Evolutionary conservation across 2,329 filamentous ascomycete genomes (phyloP), one percentile per base, ranked within the genome.

Genomic region (Knufia petricola): DNA sequence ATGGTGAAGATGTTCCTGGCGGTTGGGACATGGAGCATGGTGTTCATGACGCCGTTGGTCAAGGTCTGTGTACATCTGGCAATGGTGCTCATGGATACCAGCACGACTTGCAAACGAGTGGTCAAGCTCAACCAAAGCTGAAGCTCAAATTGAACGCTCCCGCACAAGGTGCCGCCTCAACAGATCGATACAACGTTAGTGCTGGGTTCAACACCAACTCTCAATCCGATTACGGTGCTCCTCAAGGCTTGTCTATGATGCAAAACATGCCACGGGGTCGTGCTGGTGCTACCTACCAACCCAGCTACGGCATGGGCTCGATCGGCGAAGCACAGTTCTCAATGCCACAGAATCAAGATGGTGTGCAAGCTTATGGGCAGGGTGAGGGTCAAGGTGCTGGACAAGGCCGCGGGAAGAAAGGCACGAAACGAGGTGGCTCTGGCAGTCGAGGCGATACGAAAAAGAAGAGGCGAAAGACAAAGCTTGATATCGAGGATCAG

Each of bases 1-100:
- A 43, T 30, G 53, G 46, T 13, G 46, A 49, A 17, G 43, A 47
- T 8, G 32, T 40, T 32, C 41, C 38, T 10, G 28, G 26, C 7
- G 34, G 31, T 28, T 48, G 34, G 34, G 23, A 48, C 19, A 17
- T 19, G 24, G 40, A 30, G 32, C 6, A n/a, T 6, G 15, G 32
- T 17, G 15, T 9, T 39, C 21, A 30, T 41, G 30, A 39, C 17
- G 23, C 24, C 26, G 20, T 26, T 17, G 44, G 26, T 21, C 13
- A 15, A 12, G 28, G 9, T 10, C 21, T 28, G 9, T 7, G 28
- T 26, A 21, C 7, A 4, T 17, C 20, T 7, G 26, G 15, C 9
- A 12, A 23, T 44, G 43, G 43, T 31, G 28, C 12, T 44, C 9
- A 12, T 15, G 41, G 26, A 20, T 9, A 31, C 8, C 3, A 12